A percentile compares a stretch with the other conserved stretches of the same genome.
Conservation (phyloP, 352 stramenopile genomes). For the Halophytophthora batemanensis region DNA sequence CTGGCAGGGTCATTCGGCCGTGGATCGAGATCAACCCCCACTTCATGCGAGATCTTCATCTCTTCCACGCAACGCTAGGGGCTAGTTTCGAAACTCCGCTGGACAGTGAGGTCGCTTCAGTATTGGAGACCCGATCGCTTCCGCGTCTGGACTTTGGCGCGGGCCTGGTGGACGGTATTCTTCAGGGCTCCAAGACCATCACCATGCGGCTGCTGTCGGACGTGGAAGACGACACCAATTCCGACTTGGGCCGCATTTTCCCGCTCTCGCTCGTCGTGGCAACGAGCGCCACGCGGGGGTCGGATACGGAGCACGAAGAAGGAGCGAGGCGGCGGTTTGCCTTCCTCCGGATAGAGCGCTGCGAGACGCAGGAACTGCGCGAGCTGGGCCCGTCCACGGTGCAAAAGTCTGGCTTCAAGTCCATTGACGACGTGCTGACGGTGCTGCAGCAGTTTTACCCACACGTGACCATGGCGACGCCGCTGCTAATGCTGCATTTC, state of each 20-base stretch:
- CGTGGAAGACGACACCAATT: slow-evolving; percentile 42
- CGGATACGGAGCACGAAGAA: not conserved
- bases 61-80: slow-evolving; percentile 30
- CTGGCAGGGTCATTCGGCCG: slow-evolving; percentile 43
- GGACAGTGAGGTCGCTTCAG: slow-evolving; percentile 1
- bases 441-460: slow-evolving; percentile 62
- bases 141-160: slow-evolving; percentile 56
- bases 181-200: slow-evolving; percentile 42
- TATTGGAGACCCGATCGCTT: slow-evolving; percentile 17
- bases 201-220: slow-evolving; percentile 70
- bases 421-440: slow-evolving; percentile 32
- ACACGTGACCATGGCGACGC: slow-evolving; percentile 34
- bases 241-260: slow-evolving; percentile 43
- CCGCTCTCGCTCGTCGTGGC: slow-evolving; percentile 33
- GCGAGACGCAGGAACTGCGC: slow-evolving; percentile 27
- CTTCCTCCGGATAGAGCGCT: slow-evolving; percentile 37
- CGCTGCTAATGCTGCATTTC: slow-evolving; percentile 54
- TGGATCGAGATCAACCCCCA: slow-evolving; percentile 70
- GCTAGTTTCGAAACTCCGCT: slow-evolving; percentile 1
- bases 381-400: slow-evolving; percentile 32
- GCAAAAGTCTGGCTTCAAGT: slow-evolving; percentile 41
- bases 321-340: slow-evolving; percentile 34
- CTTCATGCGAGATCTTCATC: slow-evolving; percentile 47
- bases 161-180: slow-evolving; percentile 43
- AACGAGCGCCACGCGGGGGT: slow-evolving; percentile 16